These are phyloP conservation scores for Fusarium keratoplasticum DNA, from an alignment of 2,329 filamentous ascomycete genomes.

Conservation along the genomic window DNA sequence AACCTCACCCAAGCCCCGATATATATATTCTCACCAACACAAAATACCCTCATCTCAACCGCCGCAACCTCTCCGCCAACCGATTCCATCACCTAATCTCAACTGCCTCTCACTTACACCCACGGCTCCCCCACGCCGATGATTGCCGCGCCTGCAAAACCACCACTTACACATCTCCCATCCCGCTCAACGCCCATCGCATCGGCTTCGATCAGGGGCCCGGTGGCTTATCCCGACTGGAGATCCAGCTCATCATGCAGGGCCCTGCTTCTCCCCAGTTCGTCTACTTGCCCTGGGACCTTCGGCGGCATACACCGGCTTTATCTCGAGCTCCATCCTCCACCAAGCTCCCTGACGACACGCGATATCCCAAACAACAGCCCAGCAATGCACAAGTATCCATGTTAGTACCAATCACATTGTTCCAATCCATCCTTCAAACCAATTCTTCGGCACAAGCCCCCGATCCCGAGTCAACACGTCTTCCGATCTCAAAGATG, in stretches of 20 bases:
- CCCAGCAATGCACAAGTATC: background rate
- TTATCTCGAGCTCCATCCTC: background rate
- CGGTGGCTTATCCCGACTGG: background rate
- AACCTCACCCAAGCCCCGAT: background rate
- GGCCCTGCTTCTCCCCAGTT: background rate
- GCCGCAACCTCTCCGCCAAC: background rate
- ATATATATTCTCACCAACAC: background rate
- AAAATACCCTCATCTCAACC: background rate
- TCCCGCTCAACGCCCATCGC: background rate
- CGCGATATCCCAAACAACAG: background rate
- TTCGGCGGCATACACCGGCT: constrained; percentile 32
- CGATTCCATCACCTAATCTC: background rate
- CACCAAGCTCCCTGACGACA: background rate
- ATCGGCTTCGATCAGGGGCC: background rate
- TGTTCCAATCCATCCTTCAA: background rate
- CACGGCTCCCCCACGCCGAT: constrained; percentile 25
- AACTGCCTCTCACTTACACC: background rate
- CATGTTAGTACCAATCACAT: background rate
- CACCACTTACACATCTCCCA: background rate
- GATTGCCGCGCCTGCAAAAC: constrained; percentile 25
- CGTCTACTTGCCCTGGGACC: background rate
- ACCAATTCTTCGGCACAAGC: background rate
- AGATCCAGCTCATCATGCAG: constrained; percentile 14
- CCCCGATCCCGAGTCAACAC: background rate
- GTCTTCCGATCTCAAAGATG: background rate